These are phyloP conservation scores for Rhodotorula sp. DNA, from an alignment of 1,284 basidiomycete species.

Conservation along the genomic window DNA sequence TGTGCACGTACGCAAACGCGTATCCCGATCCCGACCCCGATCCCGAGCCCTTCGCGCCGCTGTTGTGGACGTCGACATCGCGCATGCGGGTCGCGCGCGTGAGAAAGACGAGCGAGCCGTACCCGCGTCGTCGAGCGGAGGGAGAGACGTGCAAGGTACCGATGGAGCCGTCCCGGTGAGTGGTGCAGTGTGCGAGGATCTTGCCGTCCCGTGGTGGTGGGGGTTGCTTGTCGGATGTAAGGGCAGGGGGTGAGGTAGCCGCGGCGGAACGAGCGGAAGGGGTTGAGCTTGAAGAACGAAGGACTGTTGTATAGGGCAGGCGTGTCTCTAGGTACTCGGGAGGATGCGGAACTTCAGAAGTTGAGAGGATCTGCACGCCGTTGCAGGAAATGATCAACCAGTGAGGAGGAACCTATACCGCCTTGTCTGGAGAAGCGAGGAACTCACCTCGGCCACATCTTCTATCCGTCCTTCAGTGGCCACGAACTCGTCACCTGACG, in stretches of 20 bases:
- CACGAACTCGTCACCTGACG: background rate
- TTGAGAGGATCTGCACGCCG: slow-evolving; percentile 23
- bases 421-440: background rate
- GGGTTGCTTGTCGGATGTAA: background rate
- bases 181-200: slow-evolving; percentile 24
- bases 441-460: slow-evolving; percentile 1
- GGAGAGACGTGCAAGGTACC: slow-evolving; percentile 22
- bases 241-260: background rate
- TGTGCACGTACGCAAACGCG: slow-evolving; percentile 22
- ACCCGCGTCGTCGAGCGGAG: background rate
- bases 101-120: slow-evolving; percentile 9
- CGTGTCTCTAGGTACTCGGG: slow-evolving; percentile 21
- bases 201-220: too few relatives aligned
- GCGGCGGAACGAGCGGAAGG: background rate
- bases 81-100: slow-evolving; percentile 12
- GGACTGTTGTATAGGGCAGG: slow-evolving; percentile 6
- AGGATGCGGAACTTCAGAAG: slow-evolving; percentile 24
- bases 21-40: background rate
- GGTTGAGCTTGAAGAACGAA: background rate
- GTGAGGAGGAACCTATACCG: background rate
- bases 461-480: slow-evolving; percentile 1
- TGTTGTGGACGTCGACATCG: background rate
- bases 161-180: slow-evolving; percentile 32
- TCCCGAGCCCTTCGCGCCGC: too few relatives aligned
- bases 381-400: too few relatives aligned